Percentiles rank a stretch among this genome's conserved stretches.
Conservation (phyloP, 495 filamentous ascomycete genomes). For the Annulohypoxylon stygium region DNA sequence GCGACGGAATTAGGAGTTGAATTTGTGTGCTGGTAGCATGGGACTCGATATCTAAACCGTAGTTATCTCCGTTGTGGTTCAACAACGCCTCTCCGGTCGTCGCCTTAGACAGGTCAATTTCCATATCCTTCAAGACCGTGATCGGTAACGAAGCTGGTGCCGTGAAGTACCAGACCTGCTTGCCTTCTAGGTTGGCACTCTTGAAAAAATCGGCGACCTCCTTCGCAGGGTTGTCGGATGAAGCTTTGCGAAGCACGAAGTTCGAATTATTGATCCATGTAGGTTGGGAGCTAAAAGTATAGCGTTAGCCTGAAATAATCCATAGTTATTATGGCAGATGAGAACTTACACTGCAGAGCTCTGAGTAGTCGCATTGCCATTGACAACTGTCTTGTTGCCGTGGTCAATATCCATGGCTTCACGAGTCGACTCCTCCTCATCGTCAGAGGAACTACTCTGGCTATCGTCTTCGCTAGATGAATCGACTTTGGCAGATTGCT, state of each 20-base stretch:
- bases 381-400: constrained; percentile 40
- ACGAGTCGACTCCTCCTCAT: constrained; percentile 8
- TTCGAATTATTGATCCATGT: constrained; percentile 46
- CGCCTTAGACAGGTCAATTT: constrained; percentile 57
- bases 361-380: constrained; percentile 33
- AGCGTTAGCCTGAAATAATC: constrained; percentile 2
- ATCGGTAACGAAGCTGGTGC: constrained; percentile 63
- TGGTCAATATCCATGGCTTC: constrained; percentile 50
- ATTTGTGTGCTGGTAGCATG: constrained; percentile 55
- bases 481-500: constrained; percentile 28
- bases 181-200: constrained; percentile 60
- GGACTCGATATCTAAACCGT: constrained; percentile 53
- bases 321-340: too few species aligned
- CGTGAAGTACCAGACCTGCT: constrained; percentile 67
- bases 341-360: constrained; percentile 40
- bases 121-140: constrained; percentile 61
- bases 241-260: constrained; percentile 57
- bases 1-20: constrained; percentile 59
- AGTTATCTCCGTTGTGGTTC: constrained; percentile 58
- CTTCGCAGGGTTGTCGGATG: constrained; percentile 47
- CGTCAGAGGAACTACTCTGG: constrained; percentile 40
- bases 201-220: constrained; percentile 55
- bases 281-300: constrained; percentile 37
- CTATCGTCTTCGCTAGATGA: constrained; percentile 45
- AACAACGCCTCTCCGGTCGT: constrained; percentile 54